These are phyloP conservation scores for Blastobotrys proliferans DNA, from an alignment of 1,139 yeast species.

Conservation along the genomic window DNA sequence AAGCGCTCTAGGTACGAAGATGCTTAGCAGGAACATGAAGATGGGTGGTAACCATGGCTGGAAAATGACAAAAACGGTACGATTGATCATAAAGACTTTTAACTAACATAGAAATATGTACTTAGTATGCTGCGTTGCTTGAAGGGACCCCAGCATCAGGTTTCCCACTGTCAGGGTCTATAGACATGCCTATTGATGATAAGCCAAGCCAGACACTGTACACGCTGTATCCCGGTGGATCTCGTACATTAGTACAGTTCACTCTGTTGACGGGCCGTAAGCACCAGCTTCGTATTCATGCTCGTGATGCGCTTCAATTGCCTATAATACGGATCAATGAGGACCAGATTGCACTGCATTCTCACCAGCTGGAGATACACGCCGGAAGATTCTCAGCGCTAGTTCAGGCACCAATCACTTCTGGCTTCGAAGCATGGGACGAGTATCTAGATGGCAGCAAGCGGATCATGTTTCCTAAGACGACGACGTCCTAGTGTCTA, in stretches of 20 bases:
- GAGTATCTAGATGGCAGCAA: conserved; percentile 1
- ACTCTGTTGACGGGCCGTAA: conserved; percentile 44
- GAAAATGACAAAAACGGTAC: conserved; percentile 20
- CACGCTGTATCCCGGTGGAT: conserved; percentile 3
- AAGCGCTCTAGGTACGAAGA: conserved; percentile 24
- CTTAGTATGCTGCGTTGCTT: conserved; percentile 18
- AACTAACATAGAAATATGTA: too few species aligned
- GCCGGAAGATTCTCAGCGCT: not conserved
- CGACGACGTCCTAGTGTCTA: too few species aligned
- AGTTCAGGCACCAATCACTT: conserved; percentile 4
- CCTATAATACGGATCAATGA: conserved; percentile 21
- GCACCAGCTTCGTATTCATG: conserved; percentile 43
- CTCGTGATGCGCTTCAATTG: conserved; percentile 21
- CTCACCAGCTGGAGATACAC: not conserved
- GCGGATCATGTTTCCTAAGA: not conserved
- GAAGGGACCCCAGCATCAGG: conserved; percentile 11
- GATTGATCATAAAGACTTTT: not conserved
- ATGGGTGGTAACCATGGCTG: conserved; percentile 22
- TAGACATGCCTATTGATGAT: conserved; percentile 15
- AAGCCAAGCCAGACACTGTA: conserved; percentile 22
- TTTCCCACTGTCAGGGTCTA: conserved; percentile 15
- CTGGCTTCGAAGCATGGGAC: conserved; percentile 2
- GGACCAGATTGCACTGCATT: conserved; percentile 13
- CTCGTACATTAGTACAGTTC: conserved; percentile 28
- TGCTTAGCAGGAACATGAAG: conserved; percentile 23